Evolutionary conservation across 768 basidiomycete genomes (phyloP).

Genomic region (Amanita molliuscula): DNA sequence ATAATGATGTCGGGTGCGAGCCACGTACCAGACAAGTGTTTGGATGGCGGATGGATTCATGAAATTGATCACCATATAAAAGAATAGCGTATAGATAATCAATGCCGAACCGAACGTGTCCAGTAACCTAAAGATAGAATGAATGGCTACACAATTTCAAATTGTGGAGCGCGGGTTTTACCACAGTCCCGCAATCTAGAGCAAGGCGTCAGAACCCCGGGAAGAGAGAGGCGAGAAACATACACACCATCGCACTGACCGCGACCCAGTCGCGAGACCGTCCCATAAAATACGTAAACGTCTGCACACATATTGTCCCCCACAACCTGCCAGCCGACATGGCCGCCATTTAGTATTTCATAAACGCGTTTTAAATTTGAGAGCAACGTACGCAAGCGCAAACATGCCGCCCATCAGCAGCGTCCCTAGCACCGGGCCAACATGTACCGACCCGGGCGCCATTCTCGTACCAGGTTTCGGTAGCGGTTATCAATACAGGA

Average conservation of each 20-base stretch:
- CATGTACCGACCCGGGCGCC: no score
- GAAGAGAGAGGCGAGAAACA: background rate
- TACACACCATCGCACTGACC: background rate
- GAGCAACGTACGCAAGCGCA: slow-evolving; percentile 35
- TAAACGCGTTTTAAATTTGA: no score
- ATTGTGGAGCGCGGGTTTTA: background rate
- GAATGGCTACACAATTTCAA: background rate
- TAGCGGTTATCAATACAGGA: no score
- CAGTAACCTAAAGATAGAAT: slow-evolving; percentile 26
- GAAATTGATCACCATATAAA: slow-evolving; percentile 48
- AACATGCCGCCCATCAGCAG: slow-evolving; percentile 42
- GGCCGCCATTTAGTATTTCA: background rate
- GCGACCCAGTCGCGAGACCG: slow-evolving; percentile 20
- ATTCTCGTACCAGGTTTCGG: no score
- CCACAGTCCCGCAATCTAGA: background rate
- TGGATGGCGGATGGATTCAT: slow-evolving; percentile 33
- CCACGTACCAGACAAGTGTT: slow-evolving; percentile 38
- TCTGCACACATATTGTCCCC: slow-evolving; percentile 47
- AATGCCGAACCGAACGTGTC: slow-evolving; percentile 48
- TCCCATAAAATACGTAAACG: slow-evolving; percentile 37
- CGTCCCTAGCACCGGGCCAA: slow-evolving; percentile 45
- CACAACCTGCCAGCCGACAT: slow-evolving; percentile 32
- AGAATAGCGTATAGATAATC: slow-evolving; percentile 45
- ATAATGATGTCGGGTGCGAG: background rate
- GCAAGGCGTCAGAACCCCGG: background rate